Base-by-base conservation (phyloP, 345 rosid species). In the Clarkia xantiana region DNA sequence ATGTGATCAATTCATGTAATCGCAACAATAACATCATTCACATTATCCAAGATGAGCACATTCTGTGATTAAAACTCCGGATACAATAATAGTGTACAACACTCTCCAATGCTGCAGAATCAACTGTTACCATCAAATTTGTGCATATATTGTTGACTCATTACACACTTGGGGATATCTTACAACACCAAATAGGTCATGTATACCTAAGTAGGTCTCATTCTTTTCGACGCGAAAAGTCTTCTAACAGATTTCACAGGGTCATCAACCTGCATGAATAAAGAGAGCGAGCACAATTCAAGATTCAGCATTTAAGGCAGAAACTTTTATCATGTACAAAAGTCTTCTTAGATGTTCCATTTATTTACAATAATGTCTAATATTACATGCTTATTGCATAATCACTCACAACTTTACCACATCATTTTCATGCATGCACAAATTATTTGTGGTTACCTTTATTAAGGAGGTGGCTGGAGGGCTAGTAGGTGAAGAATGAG, bases 191-290 rank as follows among this genome's bases (percentile, higher is more conserved):
- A 45, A 18, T 47, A 47, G 45, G 57, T 71, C 59, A 62, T 64
- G 49, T 71, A 71, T 53, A 65, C 59, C 14, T 19, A 49, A 53
- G 49, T 18, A 15, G 66, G 57, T 63, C 70, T 84, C 61, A 40
- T 57, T 60, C 70, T 74, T 68, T 81, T 82, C 2, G 78, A 40
- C 2, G 82, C 65, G 61, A 84, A 84, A 44, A 88, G 89, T 66
- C 71, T 82, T 40, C 80, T 71, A 10, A 88, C 77, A 49, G 89
- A 76, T 55, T 76, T 59, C 53, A 88, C 48, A 9, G 95, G 95
- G 75, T 88, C 83, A 34, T 80, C 86, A 54, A 84, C 84, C 97
- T 82, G 60, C 9, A 55, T 14, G 47, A 56, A 57, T 22, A 3
- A 42, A 8, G 29, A 47, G 39, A 18, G 20, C 17, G 36, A 10